A percentile compares a stretch with the other conserved stretches of the same genome.
These are phyloP conservation scores for Mortierella claussenii DNA, from an alignment of 192 early-diverging fungal species.

Conservation along the genomic window DNA sequence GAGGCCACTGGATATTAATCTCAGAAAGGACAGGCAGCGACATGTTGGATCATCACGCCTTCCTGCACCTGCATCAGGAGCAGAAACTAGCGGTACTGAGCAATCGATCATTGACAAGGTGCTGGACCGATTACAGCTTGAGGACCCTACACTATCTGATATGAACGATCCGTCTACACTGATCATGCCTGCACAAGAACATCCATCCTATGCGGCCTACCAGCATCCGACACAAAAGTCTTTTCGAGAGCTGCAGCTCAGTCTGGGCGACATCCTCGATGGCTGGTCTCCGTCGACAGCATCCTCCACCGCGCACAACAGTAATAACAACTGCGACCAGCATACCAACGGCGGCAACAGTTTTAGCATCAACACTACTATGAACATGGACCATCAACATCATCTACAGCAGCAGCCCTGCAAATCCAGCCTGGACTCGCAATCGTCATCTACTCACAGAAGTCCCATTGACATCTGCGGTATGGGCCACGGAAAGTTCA, in stretches of 20 bases:
- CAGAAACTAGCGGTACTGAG: neutral
- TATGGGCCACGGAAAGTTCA: neutral
- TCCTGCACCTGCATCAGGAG: neutral
- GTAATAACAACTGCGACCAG: conserved; percentile 4
- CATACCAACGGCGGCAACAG: neutral
- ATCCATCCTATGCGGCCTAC: neutral
- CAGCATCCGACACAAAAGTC: conserved; percentile 4
- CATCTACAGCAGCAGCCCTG: neutral
- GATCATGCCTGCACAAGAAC: conserved; percentile 31
- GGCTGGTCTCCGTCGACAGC: conserved; percentile 12
- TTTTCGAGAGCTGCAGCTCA: neutral
- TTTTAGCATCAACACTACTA: neutral
- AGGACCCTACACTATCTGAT: conserved; percentile 38
- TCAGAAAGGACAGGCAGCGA: too few relatives aligned
- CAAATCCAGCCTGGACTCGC: neutral
- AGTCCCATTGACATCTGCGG: conserved; percentile 8
- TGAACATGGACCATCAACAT: neutral
- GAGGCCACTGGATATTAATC: neutral
- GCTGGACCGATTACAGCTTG: conserved; percentile 15
- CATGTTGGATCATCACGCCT: too few relatives aligned
- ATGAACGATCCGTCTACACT: conserved; percentile 42
- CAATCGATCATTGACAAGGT: conserved; percentile 41
- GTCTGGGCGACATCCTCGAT: conserved; percentile 8
- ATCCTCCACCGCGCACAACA: neutral
- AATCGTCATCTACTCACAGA: neutral